Evolutionary conservation across 192 early-diverging fungal species (phyloP).

Genomic region (Phycomyces nitens): DNA sequence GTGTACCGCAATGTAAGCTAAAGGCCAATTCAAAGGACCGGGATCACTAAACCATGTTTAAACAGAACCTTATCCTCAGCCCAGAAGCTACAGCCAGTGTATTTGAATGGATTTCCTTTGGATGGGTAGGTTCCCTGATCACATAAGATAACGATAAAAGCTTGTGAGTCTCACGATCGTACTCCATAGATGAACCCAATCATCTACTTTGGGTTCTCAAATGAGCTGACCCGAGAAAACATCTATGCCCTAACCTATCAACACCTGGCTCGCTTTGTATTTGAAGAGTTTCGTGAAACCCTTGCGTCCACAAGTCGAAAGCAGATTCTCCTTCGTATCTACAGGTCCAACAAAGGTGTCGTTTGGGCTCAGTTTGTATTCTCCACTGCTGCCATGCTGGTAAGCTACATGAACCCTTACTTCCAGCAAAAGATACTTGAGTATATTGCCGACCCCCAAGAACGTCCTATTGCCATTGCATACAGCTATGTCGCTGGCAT

Average conservation of each 20-base stretch:
- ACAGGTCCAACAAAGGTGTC: slow-evolving; percentile 15
- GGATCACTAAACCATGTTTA: background rate
- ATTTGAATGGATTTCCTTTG: slow-evolving; percentile 18
- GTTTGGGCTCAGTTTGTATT: slow-evolving; percentile 27
- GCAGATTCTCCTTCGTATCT: slow-evolving; percentile 9
- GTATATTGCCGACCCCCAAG: slow-evolving; percentile 31
- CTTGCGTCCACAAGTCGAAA: background rate
- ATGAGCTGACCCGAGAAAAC: slow-evolving; percentile 10
- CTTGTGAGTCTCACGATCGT: background rate
- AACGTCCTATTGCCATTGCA: slow-evolving; percentile 29
- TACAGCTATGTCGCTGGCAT: slow-evolving; percentile 48
- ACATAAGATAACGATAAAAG: background rate
- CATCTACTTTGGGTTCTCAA: slow-evolving; percentile 5
- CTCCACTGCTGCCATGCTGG: slow-evolving; percentile 18
- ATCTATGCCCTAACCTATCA: slow-evolving; percentile 14
- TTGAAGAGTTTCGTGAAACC: slow-evolving; percentile 4
- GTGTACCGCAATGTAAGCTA: slow-evolving; percentile 20
- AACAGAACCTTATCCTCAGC: slow-evolving; percentile 9
- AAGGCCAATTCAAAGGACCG: background rate
- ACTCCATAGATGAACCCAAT: slow-evolving; percentile 7
- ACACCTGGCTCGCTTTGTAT: slow-evolving; percentile 1
- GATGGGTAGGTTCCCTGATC: slow-evolving; percentile 11
- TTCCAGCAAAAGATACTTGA: slow-evolving; percentile 40
- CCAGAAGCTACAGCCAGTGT: slow-evolving; percentile 19
- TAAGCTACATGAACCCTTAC: slow-evolving; percentile 42